Percentiles rank a stretch among this genome's conserved stretches.
Evolutionary conservation across 108 stramenopile species (phyloP).

Genomic region (Cyclotella choctawhatcheeana): DNA sequence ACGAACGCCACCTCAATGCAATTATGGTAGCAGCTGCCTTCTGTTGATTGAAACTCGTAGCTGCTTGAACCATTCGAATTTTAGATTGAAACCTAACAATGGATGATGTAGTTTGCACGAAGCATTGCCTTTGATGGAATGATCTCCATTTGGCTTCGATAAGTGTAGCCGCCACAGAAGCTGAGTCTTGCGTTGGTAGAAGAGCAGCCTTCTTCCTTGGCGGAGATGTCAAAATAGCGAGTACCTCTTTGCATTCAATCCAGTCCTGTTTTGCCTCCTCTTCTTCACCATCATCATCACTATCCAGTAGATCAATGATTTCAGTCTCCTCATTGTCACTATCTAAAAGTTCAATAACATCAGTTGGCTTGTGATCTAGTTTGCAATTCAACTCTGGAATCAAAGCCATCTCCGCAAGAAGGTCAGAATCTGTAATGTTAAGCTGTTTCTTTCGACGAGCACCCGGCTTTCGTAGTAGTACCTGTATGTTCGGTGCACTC

Average conservation of each 20-base stretch:
- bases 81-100: too few relatives aligned
- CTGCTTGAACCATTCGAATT: too few relatives aligned
- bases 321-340: slow-evolving; percentile 16
- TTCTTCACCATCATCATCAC: slow-evolving; percentile 15
- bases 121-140: too few relatives aligned
- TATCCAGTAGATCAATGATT: slow-evolving; percentile 1
- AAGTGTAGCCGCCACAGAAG: too few relatives aligned
- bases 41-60: too few relatives aligned
- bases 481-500: background rate
- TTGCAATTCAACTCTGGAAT: slow-evolving; percentile 20
- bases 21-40: too few relatives aligned
- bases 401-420: slow-evolving; percentile 9
- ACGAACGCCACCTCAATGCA: too few relatives aligned
- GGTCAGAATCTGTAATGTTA: background rate
- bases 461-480: background rate
- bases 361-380: background rate
- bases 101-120: too few relatives aligned
- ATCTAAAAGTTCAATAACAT: slow-evolving; percentile 2
- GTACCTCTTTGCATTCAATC: slow-evolving; percentile 19
- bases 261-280: slow-evolving; percentile 13
- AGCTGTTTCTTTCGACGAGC: background rate
- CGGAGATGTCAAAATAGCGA: too few relatives aligned
- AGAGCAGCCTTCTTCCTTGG: too few relatives aligned
- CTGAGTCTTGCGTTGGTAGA: too few relatives aligned
- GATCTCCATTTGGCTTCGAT: too few relatives aligned